These are phyloP conservation scores for Chrysosporium queenslandicum DNA, from an alignment of 2,329 filamentous ascomycete genomes.

Conservation along the genomic window DNA sequence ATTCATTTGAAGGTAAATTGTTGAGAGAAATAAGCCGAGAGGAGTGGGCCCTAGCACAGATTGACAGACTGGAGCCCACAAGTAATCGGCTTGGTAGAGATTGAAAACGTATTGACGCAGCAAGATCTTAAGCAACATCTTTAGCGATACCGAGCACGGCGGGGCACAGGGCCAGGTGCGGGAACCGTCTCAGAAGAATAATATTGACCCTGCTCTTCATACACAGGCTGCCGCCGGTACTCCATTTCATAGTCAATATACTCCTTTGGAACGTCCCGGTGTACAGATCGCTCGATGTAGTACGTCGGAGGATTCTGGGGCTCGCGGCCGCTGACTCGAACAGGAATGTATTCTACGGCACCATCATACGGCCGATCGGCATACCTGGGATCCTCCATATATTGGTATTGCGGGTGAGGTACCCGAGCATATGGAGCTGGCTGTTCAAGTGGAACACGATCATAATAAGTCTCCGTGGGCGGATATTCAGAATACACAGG, in stretches of 20 bases:
- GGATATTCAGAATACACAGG: conserved; percentile 18
- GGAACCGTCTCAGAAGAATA: conserved; percentile 13
- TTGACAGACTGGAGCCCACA: not conserved
- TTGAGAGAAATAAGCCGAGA: not conserved
- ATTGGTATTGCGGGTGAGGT: conserved; percentile 20
- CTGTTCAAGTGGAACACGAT: conserved; percentile 17
- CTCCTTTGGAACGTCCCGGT: conserved; percentile 17
- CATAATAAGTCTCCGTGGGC: conserved; percentile 16
- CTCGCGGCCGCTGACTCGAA: conserved; percentile 19
- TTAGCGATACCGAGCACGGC: conserved; percentile 18
- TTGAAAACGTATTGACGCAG: not conserved
- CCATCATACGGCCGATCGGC: conserved; percentile 18
- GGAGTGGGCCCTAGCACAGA: not conserved
- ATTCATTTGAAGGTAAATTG: too few relatives aligned
- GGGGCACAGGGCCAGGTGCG: conserved; percentile 11
- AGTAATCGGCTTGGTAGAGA: not conserved
- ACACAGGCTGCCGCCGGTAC: conserved; percentile 16
- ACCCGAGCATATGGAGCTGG: conserved; percentile 14
- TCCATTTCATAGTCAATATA: conserved; percentile 20
- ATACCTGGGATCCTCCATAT: conserved; percentile 21
- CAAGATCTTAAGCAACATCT: too few relatives aligned
- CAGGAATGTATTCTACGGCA: conserved; percentile 23
- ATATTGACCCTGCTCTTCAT: conserved; percentile 17
- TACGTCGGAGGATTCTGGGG: conserved; percentile 18
- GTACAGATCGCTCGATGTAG: conserved; percentile 21